Evolutionary conservation across 1,139 yeast genomes (phyloP), one percentile per base, ranked within the genome.

Genomic region (Nematodospora anomalae): DNA sequence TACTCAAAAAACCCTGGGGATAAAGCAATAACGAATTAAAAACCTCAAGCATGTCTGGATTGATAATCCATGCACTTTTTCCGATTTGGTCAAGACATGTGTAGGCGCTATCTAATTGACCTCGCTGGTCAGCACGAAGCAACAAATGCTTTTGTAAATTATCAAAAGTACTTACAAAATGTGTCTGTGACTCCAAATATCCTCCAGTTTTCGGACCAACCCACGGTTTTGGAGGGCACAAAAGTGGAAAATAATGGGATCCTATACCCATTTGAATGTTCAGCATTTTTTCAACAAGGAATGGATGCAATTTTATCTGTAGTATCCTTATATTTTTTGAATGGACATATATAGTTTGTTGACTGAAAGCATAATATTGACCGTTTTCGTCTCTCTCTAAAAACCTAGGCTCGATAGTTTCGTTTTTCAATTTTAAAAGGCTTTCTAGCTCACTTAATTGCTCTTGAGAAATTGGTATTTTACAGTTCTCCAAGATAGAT

Each of bases 191-290:
- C 8, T 47, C 47, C 18, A 67, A 46, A 40, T 52, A 69, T 0
- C 75, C 76, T 1, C 76, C 76, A 12, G 46, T 44, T 1, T 32
- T 40, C 0, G 71, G 68, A 5, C 57, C 41, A 0, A 44, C 45
- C 76, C 76, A 71, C 4, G 53, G 55, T 36, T 54, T 53, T 0
- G 76, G 74, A 3, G 71, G 67, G 26, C 52, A 47, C 9, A 71
- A 34, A 73, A 70, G 66, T 1, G 76, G 76, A 3, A 69, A 45
- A 29, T 35, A 35, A 23, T 32, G 32, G 3, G 35, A 15, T 13
- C 21, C 11, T 2, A 31, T 20, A 9, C 29, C 35, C 8, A 11
- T 9, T 10, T 22, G 31, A 22, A 44, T 42, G 7, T 40, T 25
- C 12, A 46, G 46, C 38, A 55, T 48, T 23, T 52, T 47, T 4